A percentile compares a stretch with the other conserved stretches of the same genome.
Evolutionary conservation across 306 rosid species (phyloP).

Genomic region (Dryas alaskensis): DNA sequence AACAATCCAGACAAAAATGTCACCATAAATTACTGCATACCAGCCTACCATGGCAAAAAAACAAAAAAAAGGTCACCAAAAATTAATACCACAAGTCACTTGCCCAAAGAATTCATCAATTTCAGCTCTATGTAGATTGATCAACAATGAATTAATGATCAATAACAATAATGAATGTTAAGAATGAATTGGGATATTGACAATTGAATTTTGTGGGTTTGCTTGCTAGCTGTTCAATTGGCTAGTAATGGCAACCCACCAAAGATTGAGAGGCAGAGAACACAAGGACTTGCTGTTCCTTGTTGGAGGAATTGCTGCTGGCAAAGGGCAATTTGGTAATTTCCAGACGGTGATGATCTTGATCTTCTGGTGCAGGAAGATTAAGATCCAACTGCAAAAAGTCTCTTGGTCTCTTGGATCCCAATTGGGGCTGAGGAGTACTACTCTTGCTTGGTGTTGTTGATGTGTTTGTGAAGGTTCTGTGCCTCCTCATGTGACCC

Average conservation of each 20-base stretch:
- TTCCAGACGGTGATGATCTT: conserved; percentile 36
- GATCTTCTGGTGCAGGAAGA: conserved; percentile 71
- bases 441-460: background rate
- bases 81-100: background rate
- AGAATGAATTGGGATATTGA: conserved; percentile 3
- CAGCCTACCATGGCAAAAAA: background rate
- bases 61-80: background rate
- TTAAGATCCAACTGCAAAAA: conserved; percentile 67
- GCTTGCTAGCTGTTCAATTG: background rate
- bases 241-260: conserved; percentile 77
- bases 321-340: conserved; percentile 45
- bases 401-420: conserved; percentile 42
- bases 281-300: conserved; percentile 45
- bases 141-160: conserved; percentile 23
- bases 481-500: conserved; percentile 92
- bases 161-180: conserved; percentile 17
- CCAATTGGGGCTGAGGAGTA: conserved; percentile 20
- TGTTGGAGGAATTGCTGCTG: conserved; percentile 13
- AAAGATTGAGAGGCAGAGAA: conserved; percentile 62
- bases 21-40: too few species aligned
- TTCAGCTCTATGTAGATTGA: conserved; percentile 32
- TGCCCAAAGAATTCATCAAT: conserved; percentile 24
- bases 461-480: conserved; percentile 27
- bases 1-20: too few species aligned
- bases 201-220: background rate